Evolutionary conservation across 1,284 basidiomycete species (phyloP), one percentile per base, ranked within the genome.

Genomic region (Austroboletus novae-zelandiae): DNA sequence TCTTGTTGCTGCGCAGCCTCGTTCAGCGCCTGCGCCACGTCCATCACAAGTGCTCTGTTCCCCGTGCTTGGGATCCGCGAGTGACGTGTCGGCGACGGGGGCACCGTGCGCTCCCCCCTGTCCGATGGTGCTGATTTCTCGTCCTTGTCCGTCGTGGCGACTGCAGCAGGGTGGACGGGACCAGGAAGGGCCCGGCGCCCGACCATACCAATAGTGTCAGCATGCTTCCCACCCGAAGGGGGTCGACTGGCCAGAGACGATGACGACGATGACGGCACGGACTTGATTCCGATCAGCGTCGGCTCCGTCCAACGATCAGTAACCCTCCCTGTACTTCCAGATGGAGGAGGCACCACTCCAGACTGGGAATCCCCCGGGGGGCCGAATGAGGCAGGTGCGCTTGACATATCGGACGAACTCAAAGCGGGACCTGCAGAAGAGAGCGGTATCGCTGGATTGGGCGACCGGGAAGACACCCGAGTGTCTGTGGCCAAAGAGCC

Each of bases 41-140:
- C 86, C 87, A 90, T 89, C 20, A 83, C 86, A 14, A 80, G 81
- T 18, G 84, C 80, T 51, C 88, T 72, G 46, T 78, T 82, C 4
- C 85, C 84, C 1, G 85, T 80, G 60, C 80, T 86, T 5, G 85
- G 80, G 47, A 83, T 84, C 18, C 84, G 79, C 32, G 68, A 54
- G 60, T 78, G 78, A 34, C 71, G 70, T 13, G 51, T 40, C 51
- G 66, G 50, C 58, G 74, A 54, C 40, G 60, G 48, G 36, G 64
- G 42, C n/a, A 54, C 42, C 2, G 48, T 13, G 10, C 46, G 51
- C 20, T 54, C 58, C 10, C 53, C 56, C 17, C 43, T 54, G 10
- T 61, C 60, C 41, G 50, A 60, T 5, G 40, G 36, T 5, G 5
- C 42, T 23, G 43, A 17, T 30, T 48, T 52, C 23, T 52, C 53